phyloP scores from a whole-genome alignment of 2,329 filamentous ascomycete genomes.

The Curvularia lunata region DNA sequence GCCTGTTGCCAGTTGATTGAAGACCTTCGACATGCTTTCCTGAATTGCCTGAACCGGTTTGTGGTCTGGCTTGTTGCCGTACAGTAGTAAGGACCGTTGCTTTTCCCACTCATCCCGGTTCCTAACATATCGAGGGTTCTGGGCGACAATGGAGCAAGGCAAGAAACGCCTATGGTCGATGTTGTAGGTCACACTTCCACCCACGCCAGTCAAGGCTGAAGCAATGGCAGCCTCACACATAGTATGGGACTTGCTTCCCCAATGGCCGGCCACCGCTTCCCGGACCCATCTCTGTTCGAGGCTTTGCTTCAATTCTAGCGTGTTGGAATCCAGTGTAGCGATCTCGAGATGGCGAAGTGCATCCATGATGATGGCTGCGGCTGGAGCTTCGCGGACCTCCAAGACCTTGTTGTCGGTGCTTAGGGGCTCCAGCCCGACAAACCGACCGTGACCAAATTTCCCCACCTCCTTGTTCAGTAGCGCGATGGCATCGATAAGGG shows the following conservation, averaged over 20 bases:
- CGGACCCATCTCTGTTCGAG: background rate
- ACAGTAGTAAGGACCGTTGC: too few species aligned
- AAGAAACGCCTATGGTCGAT: background rate
- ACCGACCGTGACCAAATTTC: background rate
- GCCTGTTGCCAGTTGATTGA: too few species aligned
- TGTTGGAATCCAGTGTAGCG: background rate
- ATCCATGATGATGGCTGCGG: background rate
- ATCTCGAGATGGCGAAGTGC: background rate
- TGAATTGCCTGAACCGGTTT: too few species aligned
- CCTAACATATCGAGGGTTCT: background rate
- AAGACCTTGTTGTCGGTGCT: background rate
- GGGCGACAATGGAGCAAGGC: background rate
- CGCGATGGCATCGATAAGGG: background rate
- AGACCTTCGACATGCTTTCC: too few species aligned
- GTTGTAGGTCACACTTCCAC: background rate
- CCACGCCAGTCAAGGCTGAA: background rate
- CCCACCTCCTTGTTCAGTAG: background rate
- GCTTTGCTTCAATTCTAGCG: background rate
- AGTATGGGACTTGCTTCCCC: background rate
- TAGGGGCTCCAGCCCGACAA: background rate
- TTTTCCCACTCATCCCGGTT: background rate
- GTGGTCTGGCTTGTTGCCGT: too few species aligned
- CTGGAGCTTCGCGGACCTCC: background rate
- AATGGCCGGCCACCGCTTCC: background rate
- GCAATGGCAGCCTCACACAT: background rate